These are phyloP conservation scores for Starmera stellimalicola DNA, from an alignment of 1,139 yeast genomes.

Conservation along the genomic window DNA sequence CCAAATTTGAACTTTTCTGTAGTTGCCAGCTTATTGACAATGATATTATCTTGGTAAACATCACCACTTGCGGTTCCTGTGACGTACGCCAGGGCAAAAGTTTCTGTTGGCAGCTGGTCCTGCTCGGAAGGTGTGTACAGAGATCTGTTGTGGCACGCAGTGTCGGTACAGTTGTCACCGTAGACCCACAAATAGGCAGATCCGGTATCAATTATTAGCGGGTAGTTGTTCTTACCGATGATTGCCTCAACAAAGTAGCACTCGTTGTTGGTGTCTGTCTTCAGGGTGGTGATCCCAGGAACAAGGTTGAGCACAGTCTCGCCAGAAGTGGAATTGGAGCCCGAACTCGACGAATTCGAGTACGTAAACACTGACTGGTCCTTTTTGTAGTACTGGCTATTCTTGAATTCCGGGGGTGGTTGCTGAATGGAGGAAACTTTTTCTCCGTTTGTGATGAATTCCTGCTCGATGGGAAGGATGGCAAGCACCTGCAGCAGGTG, in stretches of 20 bases:
- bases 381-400: not conserved
- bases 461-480: not conserved
- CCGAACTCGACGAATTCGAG: not conserved
- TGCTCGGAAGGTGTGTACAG: conserved; percentile 22
- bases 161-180: conserved; percentile 38
- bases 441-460: not conserved
- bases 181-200: conserved; percentile 59
- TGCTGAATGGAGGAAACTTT: not conserved
- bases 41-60: conserved; percentile 30
- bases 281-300: conserved; percentile 19
- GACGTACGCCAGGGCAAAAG: conserved; percentile 42
- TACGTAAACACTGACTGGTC: not conserved
- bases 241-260: conserved; percentile 29
- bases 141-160: conserved; percentile 32
- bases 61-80: conserved; percentile 48
- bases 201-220: conserved; percentile 55
- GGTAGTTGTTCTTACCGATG: conserved; percentile 31
- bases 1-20: conserved; percentile 39
- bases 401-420: not conserved
- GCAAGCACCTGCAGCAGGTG: not conserved
- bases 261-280: conserved; percentile 21
- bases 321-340: not conserved
- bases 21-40: conserved; percentile 33
- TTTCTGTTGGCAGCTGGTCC: conserved; percentile 18
- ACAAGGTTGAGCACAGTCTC: conserved; percentile 11